phyloP scores from a whole-genome alignment of 2,329 filamentous ascomycete genomes.

The Erysiphe neolycopersici region DNA sequence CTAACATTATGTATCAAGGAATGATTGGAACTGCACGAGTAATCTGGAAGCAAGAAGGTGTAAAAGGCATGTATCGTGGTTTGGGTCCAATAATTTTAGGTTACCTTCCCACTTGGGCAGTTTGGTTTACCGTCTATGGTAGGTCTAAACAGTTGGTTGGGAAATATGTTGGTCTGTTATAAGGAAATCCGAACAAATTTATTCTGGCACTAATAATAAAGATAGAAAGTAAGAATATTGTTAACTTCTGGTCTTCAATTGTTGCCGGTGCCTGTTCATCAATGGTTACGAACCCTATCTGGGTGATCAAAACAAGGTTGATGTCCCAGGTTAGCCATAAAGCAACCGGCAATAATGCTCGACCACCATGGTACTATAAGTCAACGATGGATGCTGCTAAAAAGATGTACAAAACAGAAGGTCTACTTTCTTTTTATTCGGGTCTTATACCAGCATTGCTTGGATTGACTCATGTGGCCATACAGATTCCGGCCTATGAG shows the following conservation, averaged over 20 bases:
- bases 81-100: conserved; percentile 84
- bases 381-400: conserved; percentile 74
- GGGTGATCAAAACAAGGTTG: conserved; percentile 95
- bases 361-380: conserved; percentile 70
- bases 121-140: conserved; percentile 94
- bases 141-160: conserved; percentile 53
- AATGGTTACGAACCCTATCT: conserved; percentile 86
- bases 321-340: conserved; percentile 65
- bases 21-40: conserved; percentile 61
- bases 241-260: conserved; percentile 74
- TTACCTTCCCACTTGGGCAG: conserved; percentile 92
- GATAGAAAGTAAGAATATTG: conserved; percentile 44
- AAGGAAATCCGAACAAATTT: not conserved
- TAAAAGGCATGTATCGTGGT: conserved; percentile 78
- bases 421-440: conserved; percentile 76
- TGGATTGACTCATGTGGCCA: conserved; percentile 80
- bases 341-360: conserved; percentile 24
- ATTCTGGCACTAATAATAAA: not conserved
- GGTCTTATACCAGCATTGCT: conserved; percentile 78
- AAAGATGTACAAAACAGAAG: conserved; percentile 89
- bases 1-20: conserved; percentile 46
- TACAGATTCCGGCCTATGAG: conserved; percentile 92
- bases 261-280: conserved; percentile 82
- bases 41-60: conserved; percentile 70
- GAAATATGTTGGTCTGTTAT: conserved; percentile 29